Base-by-base conservation (phyloP, 1,284 basidiomycete species). In the Neonothopanus nambi region DNA sequence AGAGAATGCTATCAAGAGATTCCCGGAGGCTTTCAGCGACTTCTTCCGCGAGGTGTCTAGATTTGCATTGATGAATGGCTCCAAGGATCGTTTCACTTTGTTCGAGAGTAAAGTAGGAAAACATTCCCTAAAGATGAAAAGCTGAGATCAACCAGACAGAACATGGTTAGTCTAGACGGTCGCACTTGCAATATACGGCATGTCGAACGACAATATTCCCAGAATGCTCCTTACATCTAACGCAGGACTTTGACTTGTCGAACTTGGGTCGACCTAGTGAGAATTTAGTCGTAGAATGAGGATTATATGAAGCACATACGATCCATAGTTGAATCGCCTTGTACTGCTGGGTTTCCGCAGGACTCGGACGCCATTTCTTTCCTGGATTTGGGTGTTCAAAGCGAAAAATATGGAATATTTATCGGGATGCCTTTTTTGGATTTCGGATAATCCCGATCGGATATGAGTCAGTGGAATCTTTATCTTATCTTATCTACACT, bases 131-230 rank as follows among this genome's bases (percentile, higher is more conserved):
- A 3, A 43, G 37, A 20, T 30, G 23, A 52, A 15, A 26, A 51
- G 30, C 30, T 33, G 30, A 33, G 30, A 5, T 46, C 18, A 37
- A 38, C 41, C 40, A 39, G 33, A 47, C 46, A 15, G 55, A 35
- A 28, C 11, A 45, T 26, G 1, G 17, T 9, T 33, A 17, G 33
- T 18, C 42, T 41, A 53, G n/a, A 30, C 33, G 20, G 51, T 65
- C 82, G 63, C 65, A 89, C 89, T 84, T 90, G 87, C 89, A 92
- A 65, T 91, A 92, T 15, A 89, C 85, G 21, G 86, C 82, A 65
- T 91, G 87, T 40, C 89, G 78, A 54, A 91, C 81, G 39, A 90
- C 82, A 36, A 91, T 71, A 50, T 83, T 87, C 30, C 87, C 89
- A 15, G 56, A 59, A 20, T 75, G 77, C 23, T 69, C 70, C 65